Evolutionary conservation across 208 protist genomes (phyloP), one percentile per base, ranked within the genome.

Genomic region (Wallacemonas rigidus): DNA sequence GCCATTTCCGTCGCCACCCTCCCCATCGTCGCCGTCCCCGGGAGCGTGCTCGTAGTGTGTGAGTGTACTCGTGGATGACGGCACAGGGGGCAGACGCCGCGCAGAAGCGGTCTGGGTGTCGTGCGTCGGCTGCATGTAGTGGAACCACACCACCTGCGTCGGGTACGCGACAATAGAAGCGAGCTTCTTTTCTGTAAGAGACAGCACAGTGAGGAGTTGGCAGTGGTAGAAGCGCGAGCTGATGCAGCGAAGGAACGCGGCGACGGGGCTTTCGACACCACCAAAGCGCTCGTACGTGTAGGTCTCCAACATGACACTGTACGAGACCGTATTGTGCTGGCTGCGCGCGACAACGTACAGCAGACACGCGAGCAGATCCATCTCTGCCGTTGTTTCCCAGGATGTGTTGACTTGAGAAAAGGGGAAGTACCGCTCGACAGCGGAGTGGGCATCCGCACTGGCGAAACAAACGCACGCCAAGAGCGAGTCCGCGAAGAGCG

Each of bases 311-410:
- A 85, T 75, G 9, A 82, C 60, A n/a, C 58, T 62, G 68, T 86
- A 85, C 54, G 54, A 15, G 14, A 68, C 82, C n/a, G 71, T 77
- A 8, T 67, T 48, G 4, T 74, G 63, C 54, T 61, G 71, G 58
- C 79, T 77, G 63, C 86, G 78, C 38, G 84, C 81, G 38, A 79
- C 74, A 7, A 82, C 76, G 39, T 89, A 73, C 6, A 95, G 76
- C n/a, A 95, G 51, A 58, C 88, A 95, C 11, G 77, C 88, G n/a
- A 95, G 76, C 7, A 95, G 71, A 26, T 95, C 87, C 80, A 93
- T 81, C 79, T 95, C 91, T 0, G 88, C 71, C 47, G 72, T 80
- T 39, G 84, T 83, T 79, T 95, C 90, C 90, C 90, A 95, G 15
- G 90, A 91, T 11, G 82, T 87, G 57, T 67, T 35, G 14, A 75